Evolutionary conservation across 345 rosid species (phyloP), one percentile per base, ranked within the genome.

Genomic region (Eucalyptus sp.): DNA sequence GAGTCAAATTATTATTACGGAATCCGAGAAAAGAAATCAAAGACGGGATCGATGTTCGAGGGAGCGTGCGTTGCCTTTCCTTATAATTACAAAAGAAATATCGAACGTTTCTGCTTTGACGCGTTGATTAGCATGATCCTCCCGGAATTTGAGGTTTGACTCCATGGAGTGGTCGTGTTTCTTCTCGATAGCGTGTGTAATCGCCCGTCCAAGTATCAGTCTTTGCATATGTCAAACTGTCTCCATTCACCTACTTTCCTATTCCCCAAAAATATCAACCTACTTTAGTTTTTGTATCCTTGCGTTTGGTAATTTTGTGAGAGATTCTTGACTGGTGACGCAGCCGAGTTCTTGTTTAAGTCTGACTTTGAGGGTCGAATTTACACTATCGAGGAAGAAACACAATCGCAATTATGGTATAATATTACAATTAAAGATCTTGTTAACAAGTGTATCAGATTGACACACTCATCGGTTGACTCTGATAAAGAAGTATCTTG

Each of bases 71-170:
- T 64, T 15, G 76, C 76, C 76, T 13, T 64, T 64, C 29, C 17
- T 29, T 64, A 7, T 64, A 64, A 64, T 12, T 15, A 64, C 41
- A 8, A n/a, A 64, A 64, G 41, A 64, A n/a, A 64, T 52, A 22
- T n/a, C 15, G 37, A 64, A 71, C 37, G 27, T 71, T 71, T 10
- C 27, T 37, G 0, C 48, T 37, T 37, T 71, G 83, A 71, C 83
- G 83, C 14, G 46, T 71, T 10, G 83, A 71, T 18, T 37, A 17
- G 46, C 83, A 71, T 37, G 83, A 22, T 37, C 18, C 37, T 41
- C 83, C 27, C 46, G 83, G 48, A 37, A 71, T 71, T 71, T 71
- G 83, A 71, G 83, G 83, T 71, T 71, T 71, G 83, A 71, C 83
- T 37, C 24, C 6, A 11, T 3, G 83, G 83, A 9, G 83, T 20